A percentile compares a stretch with the other conserved stretches of the same genome.
Evolutionary conservation across 495 filamentous ascomycete species (phyloP).

Genomic region (Haplographium delicatum): DNA sequence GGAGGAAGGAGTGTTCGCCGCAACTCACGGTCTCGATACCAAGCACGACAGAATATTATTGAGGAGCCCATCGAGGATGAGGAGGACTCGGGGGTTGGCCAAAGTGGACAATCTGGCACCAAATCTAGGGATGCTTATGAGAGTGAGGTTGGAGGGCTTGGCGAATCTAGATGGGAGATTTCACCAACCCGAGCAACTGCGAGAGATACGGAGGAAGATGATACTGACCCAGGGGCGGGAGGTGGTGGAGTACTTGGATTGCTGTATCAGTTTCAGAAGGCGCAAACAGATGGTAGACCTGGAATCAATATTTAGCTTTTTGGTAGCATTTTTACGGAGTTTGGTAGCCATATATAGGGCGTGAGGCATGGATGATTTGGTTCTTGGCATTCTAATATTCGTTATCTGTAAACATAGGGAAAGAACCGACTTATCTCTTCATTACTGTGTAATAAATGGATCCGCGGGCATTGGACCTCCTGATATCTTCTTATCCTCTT

Average conservation of each 20-base stretch:
- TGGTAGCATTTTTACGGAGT: conserved; percentile 1
- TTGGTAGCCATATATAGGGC: conserved; percentile 9
- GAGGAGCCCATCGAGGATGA: conserved; percentile 43
- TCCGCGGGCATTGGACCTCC: too few species aligned
- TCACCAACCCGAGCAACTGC: conserved; percentile 12
- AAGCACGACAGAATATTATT: conserved; percentile 38
- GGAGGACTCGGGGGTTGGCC: conserved; percentile 13
- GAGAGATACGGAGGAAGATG: conserved; percentile 34
- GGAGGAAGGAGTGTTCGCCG: conserved; percentile 39
- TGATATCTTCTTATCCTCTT: not conserved
- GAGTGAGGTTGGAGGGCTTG: conserved; percentile 31
- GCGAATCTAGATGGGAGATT: conserved; percentile 40
- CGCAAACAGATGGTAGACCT: conserved; percentile 58
- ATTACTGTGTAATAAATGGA: not conserved
- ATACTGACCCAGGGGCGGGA: conserved; percentile 42
- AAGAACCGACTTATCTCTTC: not conserved
- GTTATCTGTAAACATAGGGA: not conserved
- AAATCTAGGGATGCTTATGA: conserved; percentile 24
- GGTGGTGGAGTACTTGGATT: conserved; percentile 71
- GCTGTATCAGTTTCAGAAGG: conserved; percentile 87
- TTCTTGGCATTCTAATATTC: not conserved
- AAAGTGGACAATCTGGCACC: not conserved
- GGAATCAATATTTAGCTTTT: conserved; percentile 26
- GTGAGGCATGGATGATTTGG: not conserved
- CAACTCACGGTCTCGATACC: conserved; percentile 37